Evolutionary conservation across 2,329 filamentous ascomycete genomes (phyloP).

Genomic region (Cercospora beticola): DNA sequence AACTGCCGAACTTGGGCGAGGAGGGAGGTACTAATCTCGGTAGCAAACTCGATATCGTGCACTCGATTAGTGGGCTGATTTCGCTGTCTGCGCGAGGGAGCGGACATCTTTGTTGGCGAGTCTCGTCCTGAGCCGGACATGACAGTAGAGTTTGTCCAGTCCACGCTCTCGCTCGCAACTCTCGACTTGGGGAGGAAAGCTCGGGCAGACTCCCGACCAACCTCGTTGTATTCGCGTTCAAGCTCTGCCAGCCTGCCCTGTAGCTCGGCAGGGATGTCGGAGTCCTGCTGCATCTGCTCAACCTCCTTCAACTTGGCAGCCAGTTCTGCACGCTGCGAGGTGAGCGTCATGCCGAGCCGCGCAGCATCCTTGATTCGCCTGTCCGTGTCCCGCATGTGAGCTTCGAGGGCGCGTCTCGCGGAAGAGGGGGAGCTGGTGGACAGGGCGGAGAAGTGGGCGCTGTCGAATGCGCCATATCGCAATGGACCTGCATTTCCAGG

Average conservation of each 20-base stretch:
- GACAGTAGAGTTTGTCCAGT: conserved; percentile 40
- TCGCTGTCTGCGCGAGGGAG: conserved; percentile 75
- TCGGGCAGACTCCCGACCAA: conserved; percentile 83
- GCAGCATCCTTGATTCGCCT: conserved; percentile 88
- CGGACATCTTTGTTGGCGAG: conserved; percentile 84
- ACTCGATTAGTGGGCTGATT: conserved; percentile 87
- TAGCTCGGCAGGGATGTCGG: conserved; percentile 76
- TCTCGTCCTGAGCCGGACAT: conserved; percentile 81
- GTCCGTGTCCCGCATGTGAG: conserved; percentile 89
- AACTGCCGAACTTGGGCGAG: conserved; percentile 91
- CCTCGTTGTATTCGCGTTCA: conserved; percentile 92
- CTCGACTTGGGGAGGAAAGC: conserved; percentile 77
- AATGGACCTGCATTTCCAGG: conserved; percentile 47
- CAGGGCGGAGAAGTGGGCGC: conserved; percentile 70
- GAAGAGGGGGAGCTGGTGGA: conserved; percentile 78
- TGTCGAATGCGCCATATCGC: conserved; percentile 81
- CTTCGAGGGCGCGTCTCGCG: conserved; percentile 83
- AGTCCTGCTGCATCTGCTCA: conserved; percentile 65
- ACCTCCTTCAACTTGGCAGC: conserved; percentile 80
- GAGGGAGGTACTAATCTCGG: conserved; percentile 92
- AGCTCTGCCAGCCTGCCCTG: conserved; percentile 80
- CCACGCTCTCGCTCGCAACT: conserved; percentile 27
- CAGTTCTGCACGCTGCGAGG: conserved; percentile 83
- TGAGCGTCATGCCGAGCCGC: conserved; percentile 79
- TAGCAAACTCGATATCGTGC: conserved; percentile 97